Base-by-base conservation (phyloP, 495 filamentous ascomycete genomes). In the Parmelia sp. region DNA sequence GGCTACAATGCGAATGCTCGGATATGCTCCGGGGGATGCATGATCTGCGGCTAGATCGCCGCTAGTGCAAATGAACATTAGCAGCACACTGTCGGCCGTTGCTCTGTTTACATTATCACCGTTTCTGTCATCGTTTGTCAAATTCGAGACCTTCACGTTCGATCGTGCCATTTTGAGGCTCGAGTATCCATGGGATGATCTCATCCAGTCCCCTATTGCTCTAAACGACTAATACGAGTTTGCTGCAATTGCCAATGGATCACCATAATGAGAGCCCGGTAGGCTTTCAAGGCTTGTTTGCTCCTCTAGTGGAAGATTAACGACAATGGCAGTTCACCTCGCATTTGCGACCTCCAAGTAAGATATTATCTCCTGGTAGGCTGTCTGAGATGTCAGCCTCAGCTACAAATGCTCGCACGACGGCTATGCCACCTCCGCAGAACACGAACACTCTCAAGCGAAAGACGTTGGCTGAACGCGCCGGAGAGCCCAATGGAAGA, bases 331-430 rank as follows among this genome's bases (percentile, higher is more conserved):
- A 72, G 64, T 65, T 66, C 49, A 47, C 62, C 47, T 72, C 70
- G 55, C 60, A 58, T n/a, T 27, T 72, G 27, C 70, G 61, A 27
- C 60, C 57, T 8, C 58, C 60, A 8, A 61, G 58, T 25, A 45
- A 59, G 9, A 66, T 71, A 40, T 65, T 73, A 9, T 65, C 69
- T 4, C 71, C 73, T 14, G 71, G 64, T 10, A 75, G 72, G 58
- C 70, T 88, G 8, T 71, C 69, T 55, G 86, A 88, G 65, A 82
- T 87, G 73, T 83, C 83, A 62, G 79, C 84, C 6, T 89, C 89
- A 6, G 80, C 85, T 61, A 84, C 78, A 66, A 94, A 94, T 76
- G 78, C 84, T 64, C 86, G 89, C 65, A 81, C 84, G 17, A 73
- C 74, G 33, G 72, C 79, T 37, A 74, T 80, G 63, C 77, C 79